Conservation (phyloP, 2,329 filamentous ascomycete genomes). For the Paraphoma chrysanthemicola region DNA sequence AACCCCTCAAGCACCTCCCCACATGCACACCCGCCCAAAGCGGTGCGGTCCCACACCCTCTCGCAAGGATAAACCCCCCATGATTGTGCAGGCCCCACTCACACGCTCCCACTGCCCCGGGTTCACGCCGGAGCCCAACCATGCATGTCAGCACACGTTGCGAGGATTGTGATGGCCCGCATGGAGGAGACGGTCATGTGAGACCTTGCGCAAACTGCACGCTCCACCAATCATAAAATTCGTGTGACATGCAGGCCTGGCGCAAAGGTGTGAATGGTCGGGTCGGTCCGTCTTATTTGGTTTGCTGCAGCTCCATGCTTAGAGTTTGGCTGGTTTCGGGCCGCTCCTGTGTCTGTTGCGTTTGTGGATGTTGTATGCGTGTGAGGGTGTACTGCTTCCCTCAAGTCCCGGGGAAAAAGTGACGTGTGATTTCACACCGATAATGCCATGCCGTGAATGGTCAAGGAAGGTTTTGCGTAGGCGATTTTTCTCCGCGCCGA, state of each 20-base stretch:
- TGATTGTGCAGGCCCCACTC: constrained; percentile 2
- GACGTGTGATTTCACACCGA: no score
- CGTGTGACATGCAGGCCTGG: neutral
- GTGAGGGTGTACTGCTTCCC: neutral
- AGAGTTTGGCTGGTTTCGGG: neutral
- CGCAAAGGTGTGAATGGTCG: neutral
- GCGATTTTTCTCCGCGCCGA: no score
- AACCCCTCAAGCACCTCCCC: no score
- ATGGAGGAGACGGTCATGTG: constrained; percentile 9
- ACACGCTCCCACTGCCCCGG: neutral
- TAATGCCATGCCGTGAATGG: no score
- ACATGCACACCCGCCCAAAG: no score
- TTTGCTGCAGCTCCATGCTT: no score
- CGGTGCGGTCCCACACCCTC: no score
- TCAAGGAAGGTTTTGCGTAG: no score
- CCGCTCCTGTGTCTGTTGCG: neutral
- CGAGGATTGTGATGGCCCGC: constrained; percentile 5
- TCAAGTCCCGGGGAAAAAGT: no score
- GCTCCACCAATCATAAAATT: constrained; percentile 7
- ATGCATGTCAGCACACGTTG: constrained; percentile 6
- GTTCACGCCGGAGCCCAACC: neutral
- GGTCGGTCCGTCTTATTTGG: neutral
- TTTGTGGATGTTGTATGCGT: neutral
- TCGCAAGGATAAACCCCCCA: neutral
- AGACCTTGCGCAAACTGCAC: neutral